These are phyloP conservation scores for Pachysandra terminalis DNA, from an alignment of 164 flowering plant species.

Conservation along the genomic window DNA sequence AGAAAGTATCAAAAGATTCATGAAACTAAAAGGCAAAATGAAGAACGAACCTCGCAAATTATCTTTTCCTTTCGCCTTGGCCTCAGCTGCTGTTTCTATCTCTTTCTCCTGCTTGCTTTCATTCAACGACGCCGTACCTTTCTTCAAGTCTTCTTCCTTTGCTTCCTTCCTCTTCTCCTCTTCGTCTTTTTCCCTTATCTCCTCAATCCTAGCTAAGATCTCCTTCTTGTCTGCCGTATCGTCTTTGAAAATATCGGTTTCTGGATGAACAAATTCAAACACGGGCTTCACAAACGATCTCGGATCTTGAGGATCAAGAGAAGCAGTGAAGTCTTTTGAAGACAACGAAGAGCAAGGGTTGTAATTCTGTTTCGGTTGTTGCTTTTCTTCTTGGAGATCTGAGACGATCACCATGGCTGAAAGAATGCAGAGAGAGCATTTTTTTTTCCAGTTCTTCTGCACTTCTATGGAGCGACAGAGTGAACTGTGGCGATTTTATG, in stretches of 20 bases:
- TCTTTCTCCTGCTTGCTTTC: conserved; percentile 1
- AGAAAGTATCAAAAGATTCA: too few relatives aligned
- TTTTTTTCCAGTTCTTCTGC: too few relatives aligned
- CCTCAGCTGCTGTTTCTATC: too few relatives aligned
- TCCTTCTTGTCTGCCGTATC: conserved; percentile 39
- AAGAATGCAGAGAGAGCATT: too few relatives aligned
- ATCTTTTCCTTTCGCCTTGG: too few relatives aligned
- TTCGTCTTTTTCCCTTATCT: conserved; percentile 32
- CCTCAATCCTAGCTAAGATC: conserved; percentile 30
- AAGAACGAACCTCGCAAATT: too few relatives aligned
- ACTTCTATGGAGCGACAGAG: too few relatives aligned
- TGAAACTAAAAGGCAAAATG: too few relatives aligned
- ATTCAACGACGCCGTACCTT: too few relatives aligned
- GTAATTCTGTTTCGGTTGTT: conserved; percentile 11
- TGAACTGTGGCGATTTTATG: too few relatives aligned
- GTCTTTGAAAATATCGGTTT: conserved; percentile 41
- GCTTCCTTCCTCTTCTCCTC: conserved; percentile 25
- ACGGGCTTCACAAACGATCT: conserved; percentile 45
- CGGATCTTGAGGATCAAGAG: conserved; percentile 55
- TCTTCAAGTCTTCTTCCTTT: conserved; percentile 16
- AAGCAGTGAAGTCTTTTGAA: conserved; percentile 14
- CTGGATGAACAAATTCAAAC: conserved; percentile 41
- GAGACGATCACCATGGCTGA: conserved; percentile 64
- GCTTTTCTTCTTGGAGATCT: conserved; percentile 48
- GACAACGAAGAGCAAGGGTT: conserved; percentile 23